Base-by-base conservation (phyloP, 2,329 filamentous ascomycete genomes). In the Cyphellophora attinorum region DNA sequence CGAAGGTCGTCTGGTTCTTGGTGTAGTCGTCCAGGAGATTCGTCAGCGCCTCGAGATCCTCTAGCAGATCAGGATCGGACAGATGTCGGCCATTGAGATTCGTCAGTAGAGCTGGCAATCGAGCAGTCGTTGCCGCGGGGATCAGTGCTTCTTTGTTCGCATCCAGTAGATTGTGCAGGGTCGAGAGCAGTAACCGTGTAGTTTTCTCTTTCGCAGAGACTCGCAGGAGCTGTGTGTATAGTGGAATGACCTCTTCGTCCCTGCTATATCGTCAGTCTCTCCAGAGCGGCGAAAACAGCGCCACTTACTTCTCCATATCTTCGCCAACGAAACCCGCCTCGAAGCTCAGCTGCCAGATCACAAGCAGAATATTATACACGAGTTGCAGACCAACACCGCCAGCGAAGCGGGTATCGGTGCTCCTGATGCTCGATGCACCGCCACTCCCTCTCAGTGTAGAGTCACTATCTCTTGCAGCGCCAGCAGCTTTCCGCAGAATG, bases 191-290 rank as follows among this genome's bases (percentile, higher is more conserved):
- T 35, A 98, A 72, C 18, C 91, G 79, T 1, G 89, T 96, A 1
- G 89, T 96, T 70, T 98, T 98, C 58, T 96, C 91, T 60, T 98
- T 98, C 29, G 89, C 88, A 2, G 91, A 96, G 27, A 94, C 69
- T 35, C 86, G 81, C 36, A 98, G 70, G 23, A 98, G 78, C 47
- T 93, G 83, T n/a, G 84, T 86, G 59, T 94, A 95, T 29, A 96
- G 74, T 30, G 86, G 72, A 44, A 96, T 73, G 47, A 96, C 81
- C 53, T 96, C 88, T 61, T 94, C 85, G 60, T 95, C 88, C 49
- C n/a, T n/a, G n/a, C n/a, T n/a, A n/a, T n/a, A n/a, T n/a, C n/a
- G n/a, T n/a, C n/a, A n/a, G n/a, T 27, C 21, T 13, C 21, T 13
- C 13, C 11, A 27, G 16, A 11, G 35, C 10, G 34, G 33, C 30